Conservation (phyloP, 2,329 filamentous ascomycete genomes). For the Aphanoascus verrucosus region DNA sequence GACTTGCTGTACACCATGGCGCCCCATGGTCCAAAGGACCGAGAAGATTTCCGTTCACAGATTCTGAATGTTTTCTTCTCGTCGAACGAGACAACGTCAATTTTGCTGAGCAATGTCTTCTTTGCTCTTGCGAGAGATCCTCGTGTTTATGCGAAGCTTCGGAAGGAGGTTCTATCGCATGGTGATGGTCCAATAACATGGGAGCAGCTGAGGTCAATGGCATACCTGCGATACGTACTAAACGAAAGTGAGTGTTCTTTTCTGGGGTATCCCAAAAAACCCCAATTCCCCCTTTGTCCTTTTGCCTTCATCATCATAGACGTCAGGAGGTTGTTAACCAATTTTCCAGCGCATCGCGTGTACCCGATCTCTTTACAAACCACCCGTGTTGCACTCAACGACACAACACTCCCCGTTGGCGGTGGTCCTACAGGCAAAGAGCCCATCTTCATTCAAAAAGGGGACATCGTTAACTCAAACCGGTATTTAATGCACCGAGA, state of each 20-base stretch:
- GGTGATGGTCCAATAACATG: background rate
- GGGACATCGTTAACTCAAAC: conserved; percentile 23
- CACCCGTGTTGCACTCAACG: conserved; percentile 15
- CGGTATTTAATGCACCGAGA: conserved; percentile 30
- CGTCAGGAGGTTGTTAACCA: background rate
- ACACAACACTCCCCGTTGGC: conserved; percentile 20
- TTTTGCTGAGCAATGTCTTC: conserved; percentile 14
- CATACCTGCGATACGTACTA: conserved; percentile 9
- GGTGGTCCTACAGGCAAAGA: conserved; percentile 19
- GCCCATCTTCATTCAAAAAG: conserved; percentile 25
- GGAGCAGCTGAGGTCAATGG: conserved; percentile 3
- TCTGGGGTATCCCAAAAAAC: background rate
- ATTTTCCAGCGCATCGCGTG: conserved; percentile 12
- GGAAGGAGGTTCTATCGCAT: background rate
- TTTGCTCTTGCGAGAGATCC: conserved; percentile 12
- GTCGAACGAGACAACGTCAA: conserved; percentile 16
- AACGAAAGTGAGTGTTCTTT: conserved; percentile 12
- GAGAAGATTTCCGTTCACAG: conserved; percentile 9
- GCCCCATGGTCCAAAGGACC: background rate
- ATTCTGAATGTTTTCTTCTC: conserved; percentile 11
- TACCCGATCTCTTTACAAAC: conserved; percentile 9
- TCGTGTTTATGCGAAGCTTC: conserved; percentile 3
- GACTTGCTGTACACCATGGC: background rate
- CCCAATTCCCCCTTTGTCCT: too few species aligned
- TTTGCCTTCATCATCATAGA: background rate